Conservation (phyloP, 2,329 filamentous ascomycete genomes). For the Cladophialophora chaetospira region DNA sequence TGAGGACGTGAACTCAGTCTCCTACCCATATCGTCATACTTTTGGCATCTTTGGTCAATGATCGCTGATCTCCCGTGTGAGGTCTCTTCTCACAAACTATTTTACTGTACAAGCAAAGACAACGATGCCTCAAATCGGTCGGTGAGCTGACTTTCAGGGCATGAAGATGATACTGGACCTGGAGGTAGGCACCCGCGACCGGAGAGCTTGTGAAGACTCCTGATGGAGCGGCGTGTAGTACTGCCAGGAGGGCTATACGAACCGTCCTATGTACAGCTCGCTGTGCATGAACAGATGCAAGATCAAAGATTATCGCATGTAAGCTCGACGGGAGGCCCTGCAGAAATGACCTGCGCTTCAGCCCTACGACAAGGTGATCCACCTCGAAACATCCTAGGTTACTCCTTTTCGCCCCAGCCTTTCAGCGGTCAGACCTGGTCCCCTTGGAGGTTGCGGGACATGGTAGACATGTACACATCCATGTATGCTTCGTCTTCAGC, state of each 20-base stretch:
- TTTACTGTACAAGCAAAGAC: neutral
- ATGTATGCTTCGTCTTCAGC: no score
- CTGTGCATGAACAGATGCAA: conserved; percentile 15
- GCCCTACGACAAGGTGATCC: conserved; percentile 16
- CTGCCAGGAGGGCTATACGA: neutral
- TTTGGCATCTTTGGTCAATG: neutral
- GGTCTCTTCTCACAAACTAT: neutral
- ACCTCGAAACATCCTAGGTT: neutral
- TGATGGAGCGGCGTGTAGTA: neutral
- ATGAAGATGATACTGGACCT: neutral
- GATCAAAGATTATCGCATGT: conserved; percentile 13
- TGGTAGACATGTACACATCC: no score
- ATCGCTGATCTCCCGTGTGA: neutral
- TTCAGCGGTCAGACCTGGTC: neutral
- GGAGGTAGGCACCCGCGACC: neutral
- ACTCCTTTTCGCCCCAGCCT: conserved; percentile 21
- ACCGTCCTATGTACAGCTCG: neutral
- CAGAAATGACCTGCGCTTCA: conserved; percentile 24
- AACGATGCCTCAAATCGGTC: neutral
- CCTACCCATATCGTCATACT: no score
- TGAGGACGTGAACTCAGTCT: no score
- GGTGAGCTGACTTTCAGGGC: neutral
- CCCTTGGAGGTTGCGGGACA: no score
- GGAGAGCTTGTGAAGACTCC: neutral
- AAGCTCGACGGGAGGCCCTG: conserved; percentile 19